phyloP scores from a whole-genome alignment of 805 yeast species.

The Barnettozyma sucrosica region DNA sequence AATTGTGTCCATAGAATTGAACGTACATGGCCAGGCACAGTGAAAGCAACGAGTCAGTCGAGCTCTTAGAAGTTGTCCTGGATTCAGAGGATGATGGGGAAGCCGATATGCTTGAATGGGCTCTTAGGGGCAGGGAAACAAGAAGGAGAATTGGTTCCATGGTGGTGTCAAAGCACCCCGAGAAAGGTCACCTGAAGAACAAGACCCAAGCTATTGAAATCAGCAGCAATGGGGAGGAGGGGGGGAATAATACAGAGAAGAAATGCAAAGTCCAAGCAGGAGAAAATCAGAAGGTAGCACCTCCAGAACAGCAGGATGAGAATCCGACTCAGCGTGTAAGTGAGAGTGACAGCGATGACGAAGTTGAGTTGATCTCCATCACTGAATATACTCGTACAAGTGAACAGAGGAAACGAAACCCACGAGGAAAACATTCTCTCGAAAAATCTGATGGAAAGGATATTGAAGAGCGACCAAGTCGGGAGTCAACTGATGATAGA shows the following conservation, averaged over 20 bases:
- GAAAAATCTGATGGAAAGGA: background rate
- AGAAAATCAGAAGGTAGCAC: background rate
- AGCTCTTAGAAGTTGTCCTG: background rate
- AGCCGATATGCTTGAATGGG: background rate
- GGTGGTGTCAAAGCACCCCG: no score
- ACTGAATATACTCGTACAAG: background rate
- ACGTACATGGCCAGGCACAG: background rate
- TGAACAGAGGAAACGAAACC: background rate
- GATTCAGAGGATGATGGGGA: conserved; percentile 2
- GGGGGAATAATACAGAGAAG: no score
- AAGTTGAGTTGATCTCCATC: background rate
- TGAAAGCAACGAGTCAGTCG: background rate
- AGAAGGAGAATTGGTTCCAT: background rate
- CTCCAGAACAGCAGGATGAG: background rate
- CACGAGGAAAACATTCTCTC: background rate
- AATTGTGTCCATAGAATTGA: background rate
- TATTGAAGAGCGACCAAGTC: background rate
- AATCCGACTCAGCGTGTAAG: background rate
- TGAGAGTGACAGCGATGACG: background rate
- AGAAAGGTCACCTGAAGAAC: background rate
- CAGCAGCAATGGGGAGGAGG: background rate
- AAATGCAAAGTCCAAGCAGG: background rate
- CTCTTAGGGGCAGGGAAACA: background rate
- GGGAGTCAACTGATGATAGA: background rate
- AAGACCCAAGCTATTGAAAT: background rate